Percentiles rank a stretch among this genome's conserved stretches.
Conservation (phyloP, 2,329 filamentous ascomycete species). For the Leptographium lundbergii region DNA sequence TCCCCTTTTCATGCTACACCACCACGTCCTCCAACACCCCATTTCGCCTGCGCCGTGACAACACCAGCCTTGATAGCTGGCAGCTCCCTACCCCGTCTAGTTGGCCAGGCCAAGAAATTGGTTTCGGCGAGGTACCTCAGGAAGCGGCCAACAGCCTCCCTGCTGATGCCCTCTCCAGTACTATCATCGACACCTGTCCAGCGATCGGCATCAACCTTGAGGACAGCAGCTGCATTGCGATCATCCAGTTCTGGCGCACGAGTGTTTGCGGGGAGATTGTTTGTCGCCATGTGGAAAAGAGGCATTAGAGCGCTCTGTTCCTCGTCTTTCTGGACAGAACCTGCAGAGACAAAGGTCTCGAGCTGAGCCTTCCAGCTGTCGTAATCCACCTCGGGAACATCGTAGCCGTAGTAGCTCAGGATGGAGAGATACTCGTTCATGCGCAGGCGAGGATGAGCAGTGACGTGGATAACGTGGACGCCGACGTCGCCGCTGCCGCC, state of each 20-base stretch:
- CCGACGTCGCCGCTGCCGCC: slow-evolving; percentile 21
- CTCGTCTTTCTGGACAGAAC: slow-evolving; percentile 36
- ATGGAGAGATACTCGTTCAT: slow-evolving; percentile 64
- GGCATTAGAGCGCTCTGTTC: slow-evolving; percentile 50
- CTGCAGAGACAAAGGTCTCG: slow-evolving; percentile 45
- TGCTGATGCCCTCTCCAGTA: slow-evolving; percentile 40
- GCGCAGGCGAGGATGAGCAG: slow-evolving; percentile 62
- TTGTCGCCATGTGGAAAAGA: slow-evolving; percentile 60
- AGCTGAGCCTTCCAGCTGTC: slow-evolving; percentile 55
- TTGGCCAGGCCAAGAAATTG: slow-evolving; percentile 36
- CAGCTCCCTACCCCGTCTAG: slow-evolving; percentile 18
- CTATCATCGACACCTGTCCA: slow-evolving; percentile 35
- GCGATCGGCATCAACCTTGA: slow-evolving; percentile 49
- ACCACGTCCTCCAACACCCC: neutral
- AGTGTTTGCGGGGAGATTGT: slow-evolving; percentile 54
- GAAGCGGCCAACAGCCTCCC: slow-evolving; percentile 50
- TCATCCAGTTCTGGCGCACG: slow-evolving; percentile 66
- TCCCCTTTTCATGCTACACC: neutral
- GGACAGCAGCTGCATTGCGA: slow-evolving; percentile 48
- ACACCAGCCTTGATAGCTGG: slow-evolving; percentile 12
- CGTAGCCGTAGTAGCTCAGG: slow-evolving; percentile 62
- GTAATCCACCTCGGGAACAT: slow-evolving; percentile 54
- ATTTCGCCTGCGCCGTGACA: neutral
- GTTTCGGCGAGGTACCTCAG: slow-evolving; percentile 48
- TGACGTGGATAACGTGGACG: slow-evolving; percentile 54